Conservation (phyloP, 805 yeast species). For the Yarrowia yakushimensis region DNA sequence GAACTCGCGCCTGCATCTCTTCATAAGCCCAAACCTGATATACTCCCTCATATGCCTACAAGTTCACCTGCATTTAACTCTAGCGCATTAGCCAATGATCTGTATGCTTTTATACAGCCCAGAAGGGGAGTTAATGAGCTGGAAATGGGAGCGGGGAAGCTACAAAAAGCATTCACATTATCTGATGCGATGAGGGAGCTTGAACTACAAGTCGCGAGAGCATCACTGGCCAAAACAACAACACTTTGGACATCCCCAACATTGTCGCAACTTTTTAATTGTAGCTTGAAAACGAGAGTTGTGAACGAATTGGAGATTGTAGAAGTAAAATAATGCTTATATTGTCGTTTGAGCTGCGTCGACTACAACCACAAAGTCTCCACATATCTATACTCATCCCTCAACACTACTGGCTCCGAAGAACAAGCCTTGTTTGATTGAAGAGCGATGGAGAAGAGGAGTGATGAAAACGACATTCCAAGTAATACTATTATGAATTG, state of each 20-base stretch:
- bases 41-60: neutral
- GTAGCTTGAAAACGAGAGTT: no score
- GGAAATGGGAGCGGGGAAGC: neutral
- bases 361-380: no score
- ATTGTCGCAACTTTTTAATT: no score
- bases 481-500: no score
- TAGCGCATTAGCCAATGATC: neutral
- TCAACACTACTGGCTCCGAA: slow-evolving; percentile 4
- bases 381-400: no score
- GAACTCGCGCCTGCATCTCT: no score
- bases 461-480: no score
- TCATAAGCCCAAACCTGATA: no score
- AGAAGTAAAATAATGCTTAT: no score
- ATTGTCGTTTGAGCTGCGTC: no score
- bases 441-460: neutral
- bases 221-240: neutral
- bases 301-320: neutral
- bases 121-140: neutral
- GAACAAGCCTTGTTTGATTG: neutral
- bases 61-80: neutral
- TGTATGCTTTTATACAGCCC: slow-evolving; percentile 1
- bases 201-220: neutral
- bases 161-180: neutral
- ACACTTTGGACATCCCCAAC: no score
- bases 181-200: neutral